Conservation (phyloP, 2,329 filamentous ascomycete species). For the Penicillium psychrosexuale region DNA sequence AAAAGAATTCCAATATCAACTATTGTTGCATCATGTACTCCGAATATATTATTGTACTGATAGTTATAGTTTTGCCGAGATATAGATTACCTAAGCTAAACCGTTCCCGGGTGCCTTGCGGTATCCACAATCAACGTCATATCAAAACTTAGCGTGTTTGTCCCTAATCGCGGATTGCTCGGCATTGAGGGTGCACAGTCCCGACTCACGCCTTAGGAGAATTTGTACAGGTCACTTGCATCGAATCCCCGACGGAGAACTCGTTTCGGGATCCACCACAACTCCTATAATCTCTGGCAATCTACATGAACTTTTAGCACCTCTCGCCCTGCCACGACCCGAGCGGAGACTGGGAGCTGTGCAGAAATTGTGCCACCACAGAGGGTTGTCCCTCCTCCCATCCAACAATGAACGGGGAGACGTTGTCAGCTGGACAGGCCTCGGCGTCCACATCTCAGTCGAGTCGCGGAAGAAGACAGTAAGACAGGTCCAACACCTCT, state of each 20-base stretch:
- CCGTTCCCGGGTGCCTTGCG: background rate
- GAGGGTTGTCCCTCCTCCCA: background rate
- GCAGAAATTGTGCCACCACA: background rate
- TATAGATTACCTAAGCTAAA: background rate
- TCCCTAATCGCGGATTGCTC: background rate
- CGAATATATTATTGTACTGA: too few species aligned
- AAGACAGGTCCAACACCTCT: background rate
- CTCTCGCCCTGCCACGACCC: background rate
- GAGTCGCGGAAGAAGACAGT: constrained; percentile 1
- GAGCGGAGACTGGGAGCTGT: background rate
- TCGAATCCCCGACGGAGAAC: background rate
- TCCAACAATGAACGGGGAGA: constrained; percentile 3
- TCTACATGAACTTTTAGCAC: background rate
- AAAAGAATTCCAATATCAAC: background rate
- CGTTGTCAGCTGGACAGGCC: background rate
- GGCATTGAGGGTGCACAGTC: background rate
- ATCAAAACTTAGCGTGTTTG: background rate
- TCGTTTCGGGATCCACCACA: background rate
- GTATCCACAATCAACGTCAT: constrained; percentile 6
- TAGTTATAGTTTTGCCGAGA: too few species aligned
- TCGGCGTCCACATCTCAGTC: constrained; percentile 1
- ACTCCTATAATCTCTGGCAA: background rate
- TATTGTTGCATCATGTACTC: too few species aligned
- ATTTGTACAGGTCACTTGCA: background rate
- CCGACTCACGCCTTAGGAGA: background rate